These are phyloP conservation scores for Tricholoma saponaceum DNA, from an alignment of 768 basidiomycete genomes.

Conservation along the genomic window DNA sequence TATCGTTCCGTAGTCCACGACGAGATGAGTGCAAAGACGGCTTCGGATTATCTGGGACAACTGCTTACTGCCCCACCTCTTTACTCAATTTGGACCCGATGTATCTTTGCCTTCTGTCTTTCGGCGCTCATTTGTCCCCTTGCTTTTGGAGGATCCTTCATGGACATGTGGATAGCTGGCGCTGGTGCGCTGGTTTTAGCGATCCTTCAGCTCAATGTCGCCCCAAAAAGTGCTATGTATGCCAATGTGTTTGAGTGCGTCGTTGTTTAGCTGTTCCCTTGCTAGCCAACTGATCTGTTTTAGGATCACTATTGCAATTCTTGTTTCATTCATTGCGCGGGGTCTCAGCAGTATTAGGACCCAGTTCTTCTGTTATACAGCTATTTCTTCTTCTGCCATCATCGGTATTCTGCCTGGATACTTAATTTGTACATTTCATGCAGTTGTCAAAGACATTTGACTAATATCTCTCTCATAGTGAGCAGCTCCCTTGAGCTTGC, in stretches of 20 bases:
- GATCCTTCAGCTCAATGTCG: conserved; percentile 69
- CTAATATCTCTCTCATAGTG: conserved; percentile 33
- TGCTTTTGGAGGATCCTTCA: conserved; percentile 78
- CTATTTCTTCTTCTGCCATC: conserved; percentile 84
- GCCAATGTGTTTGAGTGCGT: conserved; percentile 91
- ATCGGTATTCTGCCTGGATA: conserved; percentile 91
- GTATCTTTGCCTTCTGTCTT: conserved; percentile 63
- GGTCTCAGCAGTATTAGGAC: conserved; percentile 76
- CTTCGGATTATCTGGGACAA: conserved; percentile 55
- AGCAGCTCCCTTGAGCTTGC: conserved; percentile 81
- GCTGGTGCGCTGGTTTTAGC: conserved; percentile 62
- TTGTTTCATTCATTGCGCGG: conserved; percentile 78
- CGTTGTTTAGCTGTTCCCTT: background rate
- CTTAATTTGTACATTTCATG: conserved; percentile 56
- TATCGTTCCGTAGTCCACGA: conserved; percentile 91
- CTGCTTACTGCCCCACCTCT: conserved; percentile 63
- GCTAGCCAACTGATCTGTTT: background rate
- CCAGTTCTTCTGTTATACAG: conserved; percentile 85
- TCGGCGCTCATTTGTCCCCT: conserved; percentile 80
- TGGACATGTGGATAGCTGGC: conserved; percentile 86
- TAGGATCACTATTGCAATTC: conserved; percentile 79
- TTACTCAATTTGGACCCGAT: conserved; percentile 60
- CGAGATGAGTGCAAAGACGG: conserved; percentile 80
- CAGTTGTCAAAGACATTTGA: conserved; percentile 2
- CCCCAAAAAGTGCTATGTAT: conserved; percentile 73